phyloP scores from a whole-genome alignment of 345 rosid species.

The Kernera saxatilis region DNA sequence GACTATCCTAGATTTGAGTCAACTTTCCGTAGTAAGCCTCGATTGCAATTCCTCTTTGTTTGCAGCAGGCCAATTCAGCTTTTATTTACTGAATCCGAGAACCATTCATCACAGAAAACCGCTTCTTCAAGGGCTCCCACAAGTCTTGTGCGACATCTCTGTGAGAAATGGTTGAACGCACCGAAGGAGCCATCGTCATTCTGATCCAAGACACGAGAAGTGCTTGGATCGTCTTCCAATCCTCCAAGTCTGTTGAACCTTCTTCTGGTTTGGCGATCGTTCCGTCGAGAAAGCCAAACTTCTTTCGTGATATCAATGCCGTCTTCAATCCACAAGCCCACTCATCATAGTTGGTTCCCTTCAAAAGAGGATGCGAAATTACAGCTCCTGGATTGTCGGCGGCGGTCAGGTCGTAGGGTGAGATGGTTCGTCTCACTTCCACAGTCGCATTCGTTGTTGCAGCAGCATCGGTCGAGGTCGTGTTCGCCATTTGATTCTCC shows the following conservation, averaged over 20 bases:
- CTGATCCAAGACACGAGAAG: neutral
- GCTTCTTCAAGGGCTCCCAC: neutral
- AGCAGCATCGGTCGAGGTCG: no score
- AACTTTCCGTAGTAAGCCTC: neutral
- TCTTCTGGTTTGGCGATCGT: neutral
- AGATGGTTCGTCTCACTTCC: neutral
- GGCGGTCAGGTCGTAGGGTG: neutral
- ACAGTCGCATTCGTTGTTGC: neutral
- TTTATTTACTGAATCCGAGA: neutral
- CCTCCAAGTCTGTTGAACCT: neutral
- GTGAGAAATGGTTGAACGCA: neutral
- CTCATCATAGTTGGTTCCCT: neutral
- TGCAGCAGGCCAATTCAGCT: neutral
- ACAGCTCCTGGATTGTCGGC: neutral
- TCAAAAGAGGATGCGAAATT: neutral
- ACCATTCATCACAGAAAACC: neutral
- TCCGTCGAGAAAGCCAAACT: neutral
- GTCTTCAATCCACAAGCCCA: neutral
- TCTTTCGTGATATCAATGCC: neutral
- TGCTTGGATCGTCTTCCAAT: neutral
- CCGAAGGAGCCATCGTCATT: neutral
- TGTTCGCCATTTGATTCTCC: no score
- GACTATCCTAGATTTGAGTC: neutral
- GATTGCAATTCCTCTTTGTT: neutral
- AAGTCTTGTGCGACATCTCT: neutral